Conservation (phyloP, 2,329 filamentous ascomycete genomes). For the Fusarium nodosum region DNA sequence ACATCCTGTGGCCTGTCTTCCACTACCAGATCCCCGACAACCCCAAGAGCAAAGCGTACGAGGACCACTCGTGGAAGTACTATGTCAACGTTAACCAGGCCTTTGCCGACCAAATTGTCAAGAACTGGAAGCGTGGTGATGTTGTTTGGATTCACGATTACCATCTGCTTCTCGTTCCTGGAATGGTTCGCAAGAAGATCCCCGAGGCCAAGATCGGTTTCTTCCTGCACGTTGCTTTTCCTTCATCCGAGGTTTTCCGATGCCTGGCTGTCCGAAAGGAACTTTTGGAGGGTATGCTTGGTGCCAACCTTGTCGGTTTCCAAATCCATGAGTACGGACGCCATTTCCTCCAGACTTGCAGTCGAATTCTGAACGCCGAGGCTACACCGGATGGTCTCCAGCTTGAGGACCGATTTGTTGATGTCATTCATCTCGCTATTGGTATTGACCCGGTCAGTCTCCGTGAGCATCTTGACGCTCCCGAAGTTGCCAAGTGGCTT, state of each 20-base stretch:
- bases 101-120: conserved; percentile 90
- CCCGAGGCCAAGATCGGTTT: conserved; percentile 96
- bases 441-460: conserved; percentile 89
- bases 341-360: conserved; percentile 96
- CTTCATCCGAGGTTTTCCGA: conserved; percentile 94
- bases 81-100: conserved; percentile 94
- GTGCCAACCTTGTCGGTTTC: conserved; percentile 92
- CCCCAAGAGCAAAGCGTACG: conserved; percentile 97
- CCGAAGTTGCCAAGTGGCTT: conserved; percentile 83
- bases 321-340: conserved; percentile 94
- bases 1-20: conserved; percentile 97
- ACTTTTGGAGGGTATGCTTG: conserved; percentile 91
- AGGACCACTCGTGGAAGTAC: conserved; percentile 96
- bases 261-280: conserved; percentile 89
- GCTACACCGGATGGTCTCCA: conserved; percentile 90
- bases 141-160: conserved; percentile 97
- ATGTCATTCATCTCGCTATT: conserved; percentile 87
- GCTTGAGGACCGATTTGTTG: conserved; percentile 92
- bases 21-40: conserved; percentile 99
- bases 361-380: conserved; percentile 89
- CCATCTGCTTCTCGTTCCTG: conserved; percentile 88
- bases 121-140: conserved; percentile 94
- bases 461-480: conserved; percentile 75
- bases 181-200: conserved; percentile 89
- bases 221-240: conserved; percentile 95